phyloP scores from a whole-genome alignment of 169 alveolate genomes.

The Eimeria zaria region DNA sequence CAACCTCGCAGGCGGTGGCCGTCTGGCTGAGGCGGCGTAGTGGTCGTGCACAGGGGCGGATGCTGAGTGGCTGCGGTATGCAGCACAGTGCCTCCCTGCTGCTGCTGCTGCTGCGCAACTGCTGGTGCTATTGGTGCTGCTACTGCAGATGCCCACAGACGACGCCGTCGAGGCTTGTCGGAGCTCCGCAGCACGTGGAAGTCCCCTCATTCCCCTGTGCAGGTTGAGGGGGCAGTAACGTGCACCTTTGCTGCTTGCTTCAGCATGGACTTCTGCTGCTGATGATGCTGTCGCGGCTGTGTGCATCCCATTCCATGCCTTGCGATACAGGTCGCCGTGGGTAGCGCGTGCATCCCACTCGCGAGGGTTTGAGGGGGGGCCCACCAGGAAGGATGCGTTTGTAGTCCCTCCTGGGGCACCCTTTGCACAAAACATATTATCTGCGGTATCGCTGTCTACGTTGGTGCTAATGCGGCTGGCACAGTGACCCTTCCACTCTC shows the following conservation, averaged over 20 bases:
- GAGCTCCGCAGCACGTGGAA: not conserved
- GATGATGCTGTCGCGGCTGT: not conserved
- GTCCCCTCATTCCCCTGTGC: not conserved
- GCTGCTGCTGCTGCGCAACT: not conserved
- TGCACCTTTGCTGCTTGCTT: not conserved
- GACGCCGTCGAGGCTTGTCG: not conserved
- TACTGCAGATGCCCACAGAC: not conserved
- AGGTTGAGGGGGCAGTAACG: not conserved
- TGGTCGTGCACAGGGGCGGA: not conserved
- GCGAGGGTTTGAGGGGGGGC: not conserved
- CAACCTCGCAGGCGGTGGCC: not conserved
- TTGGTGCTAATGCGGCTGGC: conserved; percentile 8
- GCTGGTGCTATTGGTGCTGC: too few relatives aligned
- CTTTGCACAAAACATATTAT: not conserved
- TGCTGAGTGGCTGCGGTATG: not conserved
- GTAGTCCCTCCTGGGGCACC: too few relatives aligned
- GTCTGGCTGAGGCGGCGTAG: not conserved
- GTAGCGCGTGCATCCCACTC: not conserved
- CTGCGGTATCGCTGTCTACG: not conserved
- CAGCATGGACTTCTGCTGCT: too few relatives aligned
- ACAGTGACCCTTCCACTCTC: too few relatives aligned
- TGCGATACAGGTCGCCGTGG: not conserved
- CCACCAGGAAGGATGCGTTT: not conserved
- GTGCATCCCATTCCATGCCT: not conserved
- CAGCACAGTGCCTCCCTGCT: not conserved